Percentiles rank a stretch among this genome's conserved stretches.
Conservation (phyloP, 371 early-diverging fungal species). For the Mucor sp. region DNA sequence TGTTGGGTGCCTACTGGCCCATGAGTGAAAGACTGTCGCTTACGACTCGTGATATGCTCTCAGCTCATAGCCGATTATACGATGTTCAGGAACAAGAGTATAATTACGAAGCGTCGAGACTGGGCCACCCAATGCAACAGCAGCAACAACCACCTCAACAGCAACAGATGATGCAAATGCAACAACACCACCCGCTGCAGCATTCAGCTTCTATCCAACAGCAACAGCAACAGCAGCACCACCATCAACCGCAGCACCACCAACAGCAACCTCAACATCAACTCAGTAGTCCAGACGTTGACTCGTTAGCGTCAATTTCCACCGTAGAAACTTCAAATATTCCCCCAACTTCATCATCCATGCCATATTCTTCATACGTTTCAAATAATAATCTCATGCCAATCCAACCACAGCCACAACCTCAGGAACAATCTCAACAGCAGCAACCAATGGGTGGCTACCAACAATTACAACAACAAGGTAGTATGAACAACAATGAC, state of each 20-base stretch:
- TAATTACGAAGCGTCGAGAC: not conserved
- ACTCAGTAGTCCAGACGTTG: not conserved
- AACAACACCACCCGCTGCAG: not conserved
- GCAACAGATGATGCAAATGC: not conserved
- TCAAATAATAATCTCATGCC: not conserved
- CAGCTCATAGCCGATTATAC: constrained; percentile 42
- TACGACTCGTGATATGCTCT: constrained; percentile 42
- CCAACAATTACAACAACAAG: constrained; percentile 3
- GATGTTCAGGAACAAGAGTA: constrained; percentile 23
- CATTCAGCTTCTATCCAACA: not conserved
- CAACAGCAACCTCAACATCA: not conserved
- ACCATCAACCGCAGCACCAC: not conserved
- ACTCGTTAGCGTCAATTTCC: not conserved
- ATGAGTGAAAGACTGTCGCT: constrained; percentile 43
- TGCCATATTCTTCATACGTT: not conserved
- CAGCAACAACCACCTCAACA: not conserved
- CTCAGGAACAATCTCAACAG: constrained; percentile 5
- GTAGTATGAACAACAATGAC: constrained; percentile 2
- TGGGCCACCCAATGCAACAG: not conserved
- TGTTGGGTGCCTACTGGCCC: constrained; percentile 43
- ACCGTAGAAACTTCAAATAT: not conserved
- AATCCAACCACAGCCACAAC: not conserved
- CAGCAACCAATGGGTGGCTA: not conserved
- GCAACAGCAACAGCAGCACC: not conserved
- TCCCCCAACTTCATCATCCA: not conserved